Percentiles rank a stretch among this genome's conserved stretches.
Evolutionary conservation across 352 stramenopile genomes (phyloP).

Genomic region (Aphanomyces invadans): DNA sequence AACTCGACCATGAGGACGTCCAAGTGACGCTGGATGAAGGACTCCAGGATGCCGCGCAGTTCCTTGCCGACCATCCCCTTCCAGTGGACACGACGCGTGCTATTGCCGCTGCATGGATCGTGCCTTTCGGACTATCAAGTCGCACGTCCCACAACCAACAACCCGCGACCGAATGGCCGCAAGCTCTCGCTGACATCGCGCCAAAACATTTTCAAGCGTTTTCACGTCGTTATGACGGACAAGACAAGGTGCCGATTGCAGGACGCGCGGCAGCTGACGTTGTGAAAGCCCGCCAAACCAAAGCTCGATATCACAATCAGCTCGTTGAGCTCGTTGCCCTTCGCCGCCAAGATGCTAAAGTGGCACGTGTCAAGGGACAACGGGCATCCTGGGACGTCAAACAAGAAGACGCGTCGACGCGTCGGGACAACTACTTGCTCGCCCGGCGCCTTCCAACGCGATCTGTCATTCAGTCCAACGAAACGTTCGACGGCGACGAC

Average conservation of each 20-base stretch:
- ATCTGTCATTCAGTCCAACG: not conserved
- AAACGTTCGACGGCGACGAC: not conserved
- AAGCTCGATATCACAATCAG: slow-evolving; percentile 5
- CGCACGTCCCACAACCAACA: not conserved
- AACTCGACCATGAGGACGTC: not conserved
- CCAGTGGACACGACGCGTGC: not conserved
- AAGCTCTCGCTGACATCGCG: not conserved
- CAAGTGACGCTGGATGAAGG: not conserved
- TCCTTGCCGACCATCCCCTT: not conserved
- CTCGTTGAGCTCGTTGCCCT: not conserved
- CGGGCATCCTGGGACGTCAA: not conserved
- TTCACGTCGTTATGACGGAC: not conserved
- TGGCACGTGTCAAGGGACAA: not conserved
- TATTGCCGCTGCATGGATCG: slow-evolving; percentile 1
- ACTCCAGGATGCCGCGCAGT: not conserved
- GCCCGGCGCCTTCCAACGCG: not conserved
- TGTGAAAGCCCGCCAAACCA: not conserved
- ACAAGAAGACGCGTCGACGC: not conserved
- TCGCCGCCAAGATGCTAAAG: not conserved
- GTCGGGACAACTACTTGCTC: not conserved
- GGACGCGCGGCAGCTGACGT: not conserved
- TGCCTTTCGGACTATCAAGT: not conserved
- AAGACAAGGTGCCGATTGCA: slow-evolving; percentile 5
- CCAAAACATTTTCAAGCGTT: not conserved
- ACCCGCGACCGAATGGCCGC: not conserved